Evolutionary conservation across 2,329 filamentous ascomycete genomes (phyloP).

Genomic region (Xylaria sp.): DNA sequence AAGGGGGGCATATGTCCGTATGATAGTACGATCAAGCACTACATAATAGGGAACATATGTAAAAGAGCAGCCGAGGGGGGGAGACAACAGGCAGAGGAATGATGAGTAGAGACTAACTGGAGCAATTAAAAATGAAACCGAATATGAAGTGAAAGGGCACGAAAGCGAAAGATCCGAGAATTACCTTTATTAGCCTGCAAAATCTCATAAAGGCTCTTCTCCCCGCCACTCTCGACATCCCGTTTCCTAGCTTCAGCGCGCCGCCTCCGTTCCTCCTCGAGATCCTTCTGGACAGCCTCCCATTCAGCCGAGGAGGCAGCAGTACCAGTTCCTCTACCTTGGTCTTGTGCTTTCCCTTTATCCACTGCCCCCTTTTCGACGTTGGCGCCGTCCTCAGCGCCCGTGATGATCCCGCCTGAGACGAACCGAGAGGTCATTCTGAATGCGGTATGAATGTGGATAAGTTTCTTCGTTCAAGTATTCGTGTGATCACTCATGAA

Average conservation of each 20-base stretch:
- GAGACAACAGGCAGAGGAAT: neutral
- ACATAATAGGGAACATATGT: neutral
- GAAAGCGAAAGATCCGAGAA: conserved; percentile 15
- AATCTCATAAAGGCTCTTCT: conserved; percentile 77
- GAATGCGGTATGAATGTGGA: neutral
- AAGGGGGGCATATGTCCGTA: too few relatives aligned
- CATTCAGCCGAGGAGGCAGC: conserved; percentile 60
- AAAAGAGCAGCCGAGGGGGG: conserved; percentile 18
- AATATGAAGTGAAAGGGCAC: too few relatives aligned
- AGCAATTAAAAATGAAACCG: too few relatives aligned
- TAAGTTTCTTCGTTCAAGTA: neutral
- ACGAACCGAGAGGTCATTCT: conserved; percentile 67
- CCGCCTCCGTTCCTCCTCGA: conserved; percentile 68
- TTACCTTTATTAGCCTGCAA: conserved; percentile 79
- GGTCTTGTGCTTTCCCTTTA: neutral
- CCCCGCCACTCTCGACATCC: conserved; percentile 55
- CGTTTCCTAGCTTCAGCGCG: conserved; percentile 63
- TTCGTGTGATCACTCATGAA: neutral
- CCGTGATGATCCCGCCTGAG: conserved; percentile 64
- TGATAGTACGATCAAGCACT: neutral
- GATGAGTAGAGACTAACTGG: too few relatives aligned
- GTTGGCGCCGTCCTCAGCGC: conserved; percentile 40
- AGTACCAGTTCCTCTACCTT: neutral
- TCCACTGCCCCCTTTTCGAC: neutral
- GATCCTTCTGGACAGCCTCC: conserved; percentile 71